These are phyloP conservation scores for Rhizopogon vinicolor DNA, from an alignment of 768 basidiomycete genomes.

Conservation along the genomic window DNA sequence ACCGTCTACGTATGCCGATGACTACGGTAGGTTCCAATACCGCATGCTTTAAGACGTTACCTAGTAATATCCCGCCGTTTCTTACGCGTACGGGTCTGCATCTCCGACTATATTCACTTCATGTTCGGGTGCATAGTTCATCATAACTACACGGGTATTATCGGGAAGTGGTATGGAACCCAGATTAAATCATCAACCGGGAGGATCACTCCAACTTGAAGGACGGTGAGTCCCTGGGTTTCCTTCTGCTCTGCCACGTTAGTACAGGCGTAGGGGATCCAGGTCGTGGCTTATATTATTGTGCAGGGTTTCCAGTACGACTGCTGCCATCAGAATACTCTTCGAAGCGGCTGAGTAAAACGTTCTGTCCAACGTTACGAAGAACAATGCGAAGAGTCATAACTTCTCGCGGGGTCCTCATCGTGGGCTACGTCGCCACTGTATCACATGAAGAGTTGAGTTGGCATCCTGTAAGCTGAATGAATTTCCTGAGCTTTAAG, in stretches of 20 bases:
- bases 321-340: not conserved
- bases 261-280: not conserved
- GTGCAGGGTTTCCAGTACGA: not conserved
- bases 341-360: not conserved
- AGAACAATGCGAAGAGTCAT: not conserved
- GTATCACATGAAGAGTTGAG: not conserved
- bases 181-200: not conserved
- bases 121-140: not conserved
- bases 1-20: not conserved
- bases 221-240: not conserved
- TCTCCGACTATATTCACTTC: not conserved
- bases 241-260: not conserved
- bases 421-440: not conserved
- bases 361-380: not conserved
- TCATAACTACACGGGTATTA: no score
- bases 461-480: not conserved
- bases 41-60: not conserved
- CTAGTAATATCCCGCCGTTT: not conserved
- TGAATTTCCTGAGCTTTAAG: not conserved
- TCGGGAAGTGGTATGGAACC: not conserved
- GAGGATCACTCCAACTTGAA: not conserved
- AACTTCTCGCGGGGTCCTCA: not conserved
- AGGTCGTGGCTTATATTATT: not conserved
- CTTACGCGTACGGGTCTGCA: not conserved
- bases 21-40: not conserved